Conservation (phyloP, 1,139 yeast genomes). For the Zygoascus hellenicus region DNA sequence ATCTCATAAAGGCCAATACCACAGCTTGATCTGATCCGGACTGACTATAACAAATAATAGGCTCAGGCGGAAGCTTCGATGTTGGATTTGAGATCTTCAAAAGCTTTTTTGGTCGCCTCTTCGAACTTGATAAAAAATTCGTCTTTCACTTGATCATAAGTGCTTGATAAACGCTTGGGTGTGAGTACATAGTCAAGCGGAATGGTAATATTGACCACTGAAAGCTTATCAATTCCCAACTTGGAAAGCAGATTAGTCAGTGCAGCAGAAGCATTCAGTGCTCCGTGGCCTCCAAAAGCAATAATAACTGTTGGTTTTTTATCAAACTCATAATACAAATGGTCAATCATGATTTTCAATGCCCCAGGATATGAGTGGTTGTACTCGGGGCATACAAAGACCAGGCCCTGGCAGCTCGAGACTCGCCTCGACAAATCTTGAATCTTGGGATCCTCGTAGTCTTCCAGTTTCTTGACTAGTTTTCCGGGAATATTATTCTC, state of each 20-base stretch:
- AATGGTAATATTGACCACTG: constrained; percentile 1
- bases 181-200: neutral
- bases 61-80: no score
- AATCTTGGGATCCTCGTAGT: constrained; percentile 21
- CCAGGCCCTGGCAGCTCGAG: constrained; percentile 22
- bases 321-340: constrained; percentile 31
- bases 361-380: constrained; percentile 34
- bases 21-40: no score
- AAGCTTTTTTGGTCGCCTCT: no score
- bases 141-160: no score
- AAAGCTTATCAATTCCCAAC: constrained; percentile 7
- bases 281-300: constrained; percentile 33
- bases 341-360: constrained; percentile 35
- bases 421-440: constrained; percentile 23
- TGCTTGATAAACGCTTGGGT: neutral
- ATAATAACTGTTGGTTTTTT: constrained; percentile 31
- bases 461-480: neutral
- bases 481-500: neutral
- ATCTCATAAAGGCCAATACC: no score
- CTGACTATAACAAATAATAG: no score
- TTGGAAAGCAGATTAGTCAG: constrained; percentile 13
- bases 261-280: constrained; percentile 35
- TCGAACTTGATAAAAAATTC: no score
- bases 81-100: no score
- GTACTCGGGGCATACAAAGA: constrained; percentile 35